Evolutionary conservation across 1,139 yeast species (phyloP), one percentile per base, ranked within the genome.

Genomic region (Yamadazyma oceani): DNA sequence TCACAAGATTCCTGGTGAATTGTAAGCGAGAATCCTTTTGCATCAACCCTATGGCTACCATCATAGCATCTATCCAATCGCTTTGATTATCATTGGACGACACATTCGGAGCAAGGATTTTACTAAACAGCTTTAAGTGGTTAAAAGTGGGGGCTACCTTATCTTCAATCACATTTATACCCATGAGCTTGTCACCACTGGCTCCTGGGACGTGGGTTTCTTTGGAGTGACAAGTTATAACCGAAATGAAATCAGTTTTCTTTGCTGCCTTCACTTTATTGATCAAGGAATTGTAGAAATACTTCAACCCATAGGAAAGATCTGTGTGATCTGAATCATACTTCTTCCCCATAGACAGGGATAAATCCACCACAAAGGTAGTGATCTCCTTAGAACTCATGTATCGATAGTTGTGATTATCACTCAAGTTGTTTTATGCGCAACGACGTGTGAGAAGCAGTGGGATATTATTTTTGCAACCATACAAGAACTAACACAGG

Each of bases 211-310:
- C 58, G 26, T 50, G 43, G 6, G 67, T 62, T 11, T 23, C 33
- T 6, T 54, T 48, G 1, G 66, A 60, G 43, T 76, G 69, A 17
- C 65, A 65, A 1, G 67, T 60, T 2, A 77, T 59, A 3, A 80
- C 55, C 0, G 80, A 75, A 2, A 80, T 66, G 29, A 63, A 61
- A 48, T 82, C 88, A 3, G 80, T 73, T 50, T 80, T 80, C 32
- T 86, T 64, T 5, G 69, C 82, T 37, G 69, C 62, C 40, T 73
- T 42, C 31, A 72, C 64, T 43, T 78, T 74, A 25, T 64, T 57
- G 4, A 70, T 53, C 16, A 78, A 57, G 26, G 64, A 56, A 41
- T 73, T 73, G 44, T 64, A 59, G 12, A 77, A 58, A 46, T 71
- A 75, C 24, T 58, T 55, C 41, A 72, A 50, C 0, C 69, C 70